phyloP scores from a whole-genome alignment of 1,139 yeast genomes.

The Casaregolazyma suthepensis region DNA sequence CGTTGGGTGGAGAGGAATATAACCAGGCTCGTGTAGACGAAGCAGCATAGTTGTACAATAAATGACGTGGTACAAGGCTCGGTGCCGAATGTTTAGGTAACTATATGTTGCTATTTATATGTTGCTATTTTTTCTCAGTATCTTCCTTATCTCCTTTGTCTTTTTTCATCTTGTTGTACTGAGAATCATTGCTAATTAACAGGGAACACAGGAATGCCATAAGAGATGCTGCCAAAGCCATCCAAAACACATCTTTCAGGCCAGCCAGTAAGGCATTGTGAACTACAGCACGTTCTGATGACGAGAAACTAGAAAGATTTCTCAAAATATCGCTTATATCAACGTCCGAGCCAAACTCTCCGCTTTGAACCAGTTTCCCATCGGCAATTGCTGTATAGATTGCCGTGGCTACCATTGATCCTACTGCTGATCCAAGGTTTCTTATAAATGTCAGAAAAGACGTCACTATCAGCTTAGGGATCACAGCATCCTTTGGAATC shows the following conservation, averaged over 20 bases:
- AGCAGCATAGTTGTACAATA: background rate
- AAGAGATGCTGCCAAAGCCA: background rate
- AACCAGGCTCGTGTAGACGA: slow-evolving; percentile 9
- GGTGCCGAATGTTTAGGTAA: background rate
- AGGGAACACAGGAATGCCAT: background rate
- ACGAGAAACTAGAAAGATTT: background rate
- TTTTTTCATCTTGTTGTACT: background rate
- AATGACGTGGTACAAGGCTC: background rate
- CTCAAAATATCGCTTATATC: background rate
- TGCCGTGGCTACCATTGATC: background rate
- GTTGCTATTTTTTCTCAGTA: background rate
- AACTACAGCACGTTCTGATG: background rate
- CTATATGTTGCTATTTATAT: too few species aligned
- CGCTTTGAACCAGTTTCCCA: background rate
- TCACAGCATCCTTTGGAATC: background rate
- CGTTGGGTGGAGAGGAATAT: slow-evolving; percentile 51
- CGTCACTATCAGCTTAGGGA: background rate
- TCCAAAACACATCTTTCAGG: background rate
- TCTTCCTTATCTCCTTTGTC: background rate
- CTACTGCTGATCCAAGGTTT: slow-evolving; percentile 1
- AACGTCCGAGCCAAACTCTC: background rate
- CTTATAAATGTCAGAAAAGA: background rate
- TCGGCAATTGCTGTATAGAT: background rate
- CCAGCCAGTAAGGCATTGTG: background rate
- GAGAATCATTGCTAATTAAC: background rate